Base-by-base conservation (phyloP, 2,329 filamentous ascomycete genomes). In the Cladorrhinum sp. region DNA sequence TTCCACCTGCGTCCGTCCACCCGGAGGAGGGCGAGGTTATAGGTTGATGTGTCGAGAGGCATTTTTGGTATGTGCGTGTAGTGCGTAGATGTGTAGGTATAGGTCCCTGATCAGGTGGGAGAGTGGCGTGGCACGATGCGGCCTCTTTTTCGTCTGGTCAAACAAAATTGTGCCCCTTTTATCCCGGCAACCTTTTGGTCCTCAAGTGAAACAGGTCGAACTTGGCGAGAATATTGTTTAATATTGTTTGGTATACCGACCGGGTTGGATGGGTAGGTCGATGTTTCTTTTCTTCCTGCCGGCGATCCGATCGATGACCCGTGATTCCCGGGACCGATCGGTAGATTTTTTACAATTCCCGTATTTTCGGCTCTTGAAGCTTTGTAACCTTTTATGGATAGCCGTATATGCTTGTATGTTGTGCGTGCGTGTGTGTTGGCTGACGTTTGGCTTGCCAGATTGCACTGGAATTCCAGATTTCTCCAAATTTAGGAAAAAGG, bases 11-110 rank as follows among this genome's bases (percentile, higher is more conserved):
- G 88, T 63, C 90, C 90, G 72, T 90, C 93, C 66, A 91, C 87
- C 71, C 90, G 89, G 64, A 93, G 83, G 57, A 95, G 89, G 64
- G 92, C 92, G 64, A 97, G 85, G 54, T 87, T 86, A 81, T 97
- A 98, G 55, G 91, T 92, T 12, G 91, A 93, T 7, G 92, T 96
- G 77, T 97, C 93, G 74, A 98, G 91, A 61, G 93, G 93, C 93
- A 97, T 97, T 67, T 65, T 76, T 63, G 13, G 23, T 22, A 20
- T 9, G 50, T n/a, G 18, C n/a, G 57, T n/a, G 22, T n/a, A 50
- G 41, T 38, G 48, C 25, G 53, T 13, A 41, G 12, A 54, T 36
- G 12, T 41, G 51, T 54, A 36, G 51, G 32, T 13, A 45, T 45
- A n/a, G n/a, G n/a, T n/a, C n/a, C n/a, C n/a, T 22, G 41, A 45